Evolutionary conservation across 192 early-diverging fungal genomes (phyloP).

Genomic region (Gonapodya sp.): DNA sequence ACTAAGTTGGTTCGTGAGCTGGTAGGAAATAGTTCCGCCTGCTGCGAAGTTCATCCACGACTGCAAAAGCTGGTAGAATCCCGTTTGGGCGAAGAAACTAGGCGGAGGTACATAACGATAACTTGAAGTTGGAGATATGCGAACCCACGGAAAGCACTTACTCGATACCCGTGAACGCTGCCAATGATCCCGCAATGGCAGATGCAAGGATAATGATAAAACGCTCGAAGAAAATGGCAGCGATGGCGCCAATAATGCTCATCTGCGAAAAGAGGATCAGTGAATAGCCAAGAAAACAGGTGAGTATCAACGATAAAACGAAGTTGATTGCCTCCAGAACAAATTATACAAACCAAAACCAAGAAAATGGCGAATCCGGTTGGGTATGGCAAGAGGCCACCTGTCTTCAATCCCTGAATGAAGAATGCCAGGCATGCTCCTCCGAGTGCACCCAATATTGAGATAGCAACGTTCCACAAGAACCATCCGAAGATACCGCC

Average conservation of each 20-base stretch:
- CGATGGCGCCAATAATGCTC: not conserved
- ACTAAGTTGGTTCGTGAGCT: not conserved
- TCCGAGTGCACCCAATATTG: not conserved
- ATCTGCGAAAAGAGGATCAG: too few relatives aligned
- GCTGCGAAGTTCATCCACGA: not conserved
- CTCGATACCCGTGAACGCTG: not conserved
- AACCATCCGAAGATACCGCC: not conserved
- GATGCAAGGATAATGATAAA: constrained; percentile 1
- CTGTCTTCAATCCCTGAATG: not conserved
- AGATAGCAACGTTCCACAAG: not conserved
- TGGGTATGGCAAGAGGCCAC: not conserved
- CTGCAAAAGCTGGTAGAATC: not conserved
- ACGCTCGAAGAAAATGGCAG: not conserved
- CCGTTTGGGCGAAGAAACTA: not conserved
- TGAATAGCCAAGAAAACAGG: not conserved
- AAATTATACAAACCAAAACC: not conserved
- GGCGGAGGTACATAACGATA: not conserved
- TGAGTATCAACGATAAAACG: not conserved
- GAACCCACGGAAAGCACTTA: not conserved
- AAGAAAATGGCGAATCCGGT: not conserved
- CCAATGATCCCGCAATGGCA: not conserved
- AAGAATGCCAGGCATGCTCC: not conserved
- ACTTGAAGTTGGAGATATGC: not conserved
- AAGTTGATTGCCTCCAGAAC: not conserved
- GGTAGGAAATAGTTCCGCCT: not conserved